Conservation (phyloP, 306 rosid species). For the Vigna hirtella region DNA sequence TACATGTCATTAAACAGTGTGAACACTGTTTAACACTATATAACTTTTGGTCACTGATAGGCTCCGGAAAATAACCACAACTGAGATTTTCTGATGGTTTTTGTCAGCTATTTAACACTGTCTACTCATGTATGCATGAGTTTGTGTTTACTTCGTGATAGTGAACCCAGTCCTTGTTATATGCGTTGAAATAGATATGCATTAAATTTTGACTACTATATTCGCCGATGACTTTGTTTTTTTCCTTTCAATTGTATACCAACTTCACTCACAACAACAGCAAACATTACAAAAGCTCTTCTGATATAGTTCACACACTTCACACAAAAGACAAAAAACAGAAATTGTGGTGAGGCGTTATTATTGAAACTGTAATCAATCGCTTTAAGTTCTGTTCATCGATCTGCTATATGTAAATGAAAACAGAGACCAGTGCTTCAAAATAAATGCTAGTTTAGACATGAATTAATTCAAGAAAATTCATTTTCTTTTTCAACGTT, state of each 20-base stretch:
- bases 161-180: neutral
- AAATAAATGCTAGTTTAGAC: neutral
- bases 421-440: neutral
- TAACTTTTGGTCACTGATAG: neutral
- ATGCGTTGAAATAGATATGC: neutral
- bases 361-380: neutral
- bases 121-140: neutral
- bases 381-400: neutral
- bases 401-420: neutral
- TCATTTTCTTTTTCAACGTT: neutral
- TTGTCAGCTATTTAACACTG: neutral
- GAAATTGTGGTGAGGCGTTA: neutral
- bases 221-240: neutral
- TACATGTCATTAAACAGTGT: neutral
- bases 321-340: neutral
- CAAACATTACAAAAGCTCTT: neutral
- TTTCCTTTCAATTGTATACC: conserved; percentile 7
- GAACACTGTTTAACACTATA: neutral
- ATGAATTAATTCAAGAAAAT: neutral
- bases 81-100: neutral
- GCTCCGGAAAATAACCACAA: conserved; percentile 15
- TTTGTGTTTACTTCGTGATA: neutral
- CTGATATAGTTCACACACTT: neutral
- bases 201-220: neutral
- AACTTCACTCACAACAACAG: neutral